Evolutionary conservation across 2,329 filamentous ascomycete species (phyloP).

Genomic region (Epichloe sp.): DNA sequence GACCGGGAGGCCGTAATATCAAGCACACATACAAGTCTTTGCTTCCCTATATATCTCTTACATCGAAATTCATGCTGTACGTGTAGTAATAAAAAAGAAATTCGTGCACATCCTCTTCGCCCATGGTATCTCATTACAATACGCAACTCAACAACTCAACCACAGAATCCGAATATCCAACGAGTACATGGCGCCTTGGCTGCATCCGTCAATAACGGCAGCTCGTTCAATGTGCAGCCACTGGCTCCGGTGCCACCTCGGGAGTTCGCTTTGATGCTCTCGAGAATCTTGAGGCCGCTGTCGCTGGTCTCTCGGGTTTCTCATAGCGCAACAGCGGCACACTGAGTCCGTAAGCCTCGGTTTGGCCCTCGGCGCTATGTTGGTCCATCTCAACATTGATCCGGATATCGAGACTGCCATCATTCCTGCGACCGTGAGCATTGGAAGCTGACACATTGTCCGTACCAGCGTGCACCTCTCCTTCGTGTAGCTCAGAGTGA

Average conservation of each 20-base stretch:
- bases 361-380: conserved; percentile 65
- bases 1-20: too few relatives aligned
- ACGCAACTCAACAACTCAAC: neutral
- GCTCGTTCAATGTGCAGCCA: neutral
- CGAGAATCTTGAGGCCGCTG: neutral
- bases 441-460: conserved; percentile 56
- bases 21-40: too few relatives aligned
- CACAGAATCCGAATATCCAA: neutral
- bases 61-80: neutral
- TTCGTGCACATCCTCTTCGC: neutral
- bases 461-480: conserved; percentile 69
- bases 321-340: conserved; percentile 54
- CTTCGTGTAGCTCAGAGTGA: conserved; percentile 58
- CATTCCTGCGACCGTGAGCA: conserved; percentile 39
- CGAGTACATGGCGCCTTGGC: neutral
- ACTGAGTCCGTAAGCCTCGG: conserved; percentile 70
- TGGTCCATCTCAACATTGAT: conserved; percentile 83
- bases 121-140: neutral
- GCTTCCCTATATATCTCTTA: neutral
- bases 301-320: conserved; percentile 8
- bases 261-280: conserved; percentile 3
- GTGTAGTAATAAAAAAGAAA: neutral
- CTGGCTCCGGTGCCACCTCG: neutral
- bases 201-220: neutral
- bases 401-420: conserved; percentile 62